Base-by-base conservation (phyloP, 371 early-diverging fungal genomes). In the Mortierella sp. region DNA sequence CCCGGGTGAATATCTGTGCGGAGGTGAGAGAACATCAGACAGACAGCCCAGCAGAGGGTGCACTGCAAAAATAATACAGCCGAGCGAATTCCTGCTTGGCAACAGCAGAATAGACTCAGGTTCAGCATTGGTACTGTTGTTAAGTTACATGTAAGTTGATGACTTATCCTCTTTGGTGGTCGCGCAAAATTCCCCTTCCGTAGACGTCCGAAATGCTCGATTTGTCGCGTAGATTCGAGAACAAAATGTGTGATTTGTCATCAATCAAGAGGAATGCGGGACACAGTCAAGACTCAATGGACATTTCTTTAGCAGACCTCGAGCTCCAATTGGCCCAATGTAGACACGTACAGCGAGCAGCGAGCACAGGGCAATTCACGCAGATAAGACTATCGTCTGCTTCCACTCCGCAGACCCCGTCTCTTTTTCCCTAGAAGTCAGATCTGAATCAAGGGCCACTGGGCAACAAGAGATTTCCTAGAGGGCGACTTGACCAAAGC, bases 241-340 rank as follows among this genome's bases (percentile, higher is more conserved):
- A 18, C 14, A 63, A 14, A 60, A 14, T 32, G 16, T 2, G 18
- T 18, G 35, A 63, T 63, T 63, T 63, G 63, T 63, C 63, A 63
- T 32, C 63, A 16, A 41, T 41, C 41, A 41, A 38, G 65, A 65
- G 41, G 32, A 29, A 38, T 14, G 29, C 10, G 60, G 27, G 38
- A 68, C 32, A 41, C 41, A 24, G 68, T 63, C 65, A 63, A 18
- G 65, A 16, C 68, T 68, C 68, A 12, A 41, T 38, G 68, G 68
- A 68, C 68, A 24, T 38, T 38, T 41, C 24, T 24, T 68, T 18
- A 2, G 38, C 21, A 32, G 63, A 68, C 51, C 21, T 51, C 65
- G 38, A 16, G 32, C 18, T 63, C 68, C 3, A 8, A 68, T 68
- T 68, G 68, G 68, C 10, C 11, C 6, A 8, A 0, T 51, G 49